phyloP scores from a whole-genome alignment of 306 rosid genomes.

The Herpetospermum pedunculosum region DNA sequence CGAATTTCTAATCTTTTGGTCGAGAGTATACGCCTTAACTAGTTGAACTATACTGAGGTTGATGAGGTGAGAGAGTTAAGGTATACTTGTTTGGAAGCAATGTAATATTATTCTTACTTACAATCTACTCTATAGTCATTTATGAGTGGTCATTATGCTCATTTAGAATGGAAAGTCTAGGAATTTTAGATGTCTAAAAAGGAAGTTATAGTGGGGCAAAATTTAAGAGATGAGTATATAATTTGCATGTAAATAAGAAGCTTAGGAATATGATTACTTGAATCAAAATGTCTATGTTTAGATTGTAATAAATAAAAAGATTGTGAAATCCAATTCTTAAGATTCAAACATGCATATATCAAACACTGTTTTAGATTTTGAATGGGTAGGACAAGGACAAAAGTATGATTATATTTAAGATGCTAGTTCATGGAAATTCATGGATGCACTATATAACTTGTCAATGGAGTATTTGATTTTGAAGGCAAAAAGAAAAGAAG shows the following conservation, averaged over 20 bases:
- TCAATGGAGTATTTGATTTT: neutral
- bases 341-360: neutral
- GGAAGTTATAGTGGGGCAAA: no score
- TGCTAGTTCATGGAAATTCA: neutral
- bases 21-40: no score
- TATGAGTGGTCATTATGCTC: neutral
- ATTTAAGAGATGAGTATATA: no score
- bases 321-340: neutral
- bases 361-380: neutral
- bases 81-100: neutral
- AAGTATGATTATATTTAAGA: neutral
- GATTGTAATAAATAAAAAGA: no score
- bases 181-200: no score
- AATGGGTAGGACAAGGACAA: neutral
- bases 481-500: neutral
- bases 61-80: no score
- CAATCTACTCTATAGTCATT: neutral
- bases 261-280: neutral
- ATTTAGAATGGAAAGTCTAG: neutral
- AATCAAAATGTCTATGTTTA: neutral
- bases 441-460: neutral
- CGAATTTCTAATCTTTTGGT: no score
- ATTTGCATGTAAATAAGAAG: neutral
- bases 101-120: neutral
- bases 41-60: no score